Evolutionary conservation across 176 grass and related monocot species (phyloP).

Genomic region (Bonia amplexicaulis): DNA sequence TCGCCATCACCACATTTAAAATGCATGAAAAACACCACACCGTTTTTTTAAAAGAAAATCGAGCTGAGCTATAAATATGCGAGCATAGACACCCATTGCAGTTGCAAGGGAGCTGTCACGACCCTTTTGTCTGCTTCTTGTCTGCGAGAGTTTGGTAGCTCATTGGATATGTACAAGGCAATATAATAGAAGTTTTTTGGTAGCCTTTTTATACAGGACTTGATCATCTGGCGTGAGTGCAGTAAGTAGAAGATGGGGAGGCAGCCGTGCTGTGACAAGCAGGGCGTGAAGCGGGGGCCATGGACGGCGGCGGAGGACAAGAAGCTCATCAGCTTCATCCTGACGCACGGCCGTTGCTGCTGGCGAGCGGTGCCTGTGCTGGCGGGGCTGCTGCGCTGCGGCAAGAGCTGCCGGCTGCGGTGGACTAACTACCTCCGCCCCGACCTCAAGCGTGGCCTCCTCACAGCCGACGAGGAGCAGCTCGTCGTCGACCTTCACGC

Average conservation of each 20-base stretch:
- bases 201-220: slow-evolving; percentile 14
- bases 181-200: slow-evolving; percentile 10
- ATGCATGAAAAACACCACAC: background rate
- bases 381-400: slow-evolving; percentile 62
- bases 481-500: slow-evolving; percentile 75
- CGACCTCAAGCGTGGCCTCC: slow-evolving; percentile 72
- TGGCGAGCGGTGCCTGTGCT: slow-evolving; percentile 74
- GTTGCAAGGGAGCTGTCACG: slow-evolving; percentile 37
- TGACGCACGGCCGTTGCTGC: slow-evolving; percentile 59
- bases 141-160: slow-evolving; percentile 37
- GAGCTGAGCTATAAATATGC: slow-evolving; percentile 18
- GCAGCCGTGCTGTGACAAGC: slow-evolving; percentile 71
- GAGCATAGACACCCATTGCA: slow-evolving; percentile 5
- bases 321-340: slow-evolving; percentile 69
- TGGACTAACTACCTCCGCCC: slow-evolving; percentile 84
- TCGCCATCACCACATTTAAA: slow-evolving; percentile 23
- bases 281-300: slow-evolving; percentile 58
- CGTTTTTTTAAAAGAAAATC: background rate
- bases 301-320: slow-evolving; percentile 84
- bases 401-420: slow-evolving; percentile 78
- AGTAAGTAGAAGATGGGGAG: slow-evolving; percentile 52
- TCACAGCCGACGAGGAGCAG: slow-evolving; percentile 60
- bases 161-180: slow-evolving; percentile 5
- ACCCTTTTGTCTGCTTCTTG: slow-evolving; percentile 22
- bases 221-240: slow-evolving; percentile 4